Evolutionary conservation across 768 basidiomycete species (phyloP), one percentile per base, ranked within the genome.

Genomic region (Tulasnella calospora): DNA sequence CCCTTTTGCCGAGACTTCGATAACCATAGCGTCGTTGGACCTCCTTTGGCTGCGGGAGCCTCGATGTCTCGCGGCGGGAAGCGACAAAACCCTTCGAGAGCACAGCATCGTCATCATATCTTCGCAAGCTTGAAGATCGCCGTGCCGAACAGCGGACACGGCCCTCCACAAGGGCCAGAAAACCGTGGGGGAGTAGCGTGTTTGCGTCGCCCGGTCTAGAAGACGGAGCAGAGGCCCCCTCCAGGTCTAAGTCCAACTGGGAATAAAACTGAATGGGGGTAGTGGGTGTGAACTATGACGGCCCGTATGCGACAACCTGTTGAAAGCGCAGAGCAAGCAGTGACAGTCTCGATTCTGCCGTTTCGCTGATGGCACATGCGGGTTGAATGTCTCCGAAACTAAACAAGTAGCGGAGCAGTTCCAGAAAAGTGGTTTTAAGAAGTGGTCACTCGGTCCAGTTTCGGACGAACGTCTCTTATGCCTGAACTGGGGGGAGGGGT

Each of bases 51-150:
- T 35, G 61, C 61, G 61, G 61, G 30, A 33, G 61, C 33, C 61
- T 67, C 33, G 61, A 67, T 67, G 61, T 67, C 61, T 67, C 30
- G 61, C 61, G 13, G 33, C 33, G 15, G 27, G 61, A 8, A 33
- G 61, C 33, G 15, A 67, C 61, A 35, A 17, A 35, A 67, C 8
- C 8, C 61, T 33, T 35, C 27, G 0, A 35, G 27, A 13, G 30
- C 15, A 27, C 61, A 15, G 33, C 30, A 12, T 33, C 51, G 51
- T 33, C 27, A 10, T 30, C 61, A 12, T 33, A 67, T 35, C 61
- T 67, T 67, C 61, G 33, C 61, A 67, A 35, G 30, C 61, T 67
- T 67, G 61, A 67, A 35, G 61, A 67, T 67, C 61, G 61, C 61
- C 61, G 61, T 33, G 15, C 33, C 61, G 27, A 67, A 15, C 33